Evolutionary conservation across 441 rosid species (phyloP), one percentile per base, ranked within the genome.

Genomic region (Sinapis alba): DNA sequence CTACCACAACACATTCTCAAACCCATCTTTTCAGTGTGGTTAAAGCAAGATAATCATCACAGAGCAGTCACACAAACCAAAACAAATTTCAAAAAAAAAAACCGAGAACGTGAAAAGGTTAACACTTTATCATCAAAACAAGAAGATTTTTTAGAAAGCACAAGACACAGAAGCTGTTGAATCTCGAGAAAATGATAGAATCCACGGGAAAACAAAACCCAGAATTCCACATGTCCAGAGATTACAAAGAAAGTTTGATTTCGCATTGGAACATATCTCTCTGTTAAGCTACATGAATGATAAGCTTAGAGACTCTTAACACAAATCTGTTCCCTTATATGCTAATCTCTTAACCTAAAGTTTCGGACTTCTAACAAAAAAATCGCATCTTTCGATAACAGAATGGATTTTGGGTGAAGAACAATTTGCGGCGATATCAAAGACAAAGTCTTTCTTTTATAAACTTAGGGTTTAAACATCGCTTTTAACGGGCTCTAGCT

Each of bases 171-270:
- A 73, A 70, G 2, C 20, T 76, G 67, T 76, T 5, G 80, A 77
- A 71, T 77, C 76, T 77, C 80, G 76, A 77, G 80, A 77, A 77
- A 71, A 77, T 77, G 76, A 45, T 71, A 77, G 72, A 71, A 77
- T 9, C 62, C 76, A 77, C 21, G 21, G 66, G 60, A 34, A 62
- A 38, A 13, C 1, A 61, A 26, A 2, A 13, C 60, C 38, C 72
- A 66, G 43, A 74, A 65, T 30, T 65, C 68, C 6, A 71, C 76
- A 77, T 71, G 80, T 77, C 80, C 80, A 71, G 80, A 77, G 80
- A 77, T 24, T 47, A 57, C 16, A 71, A 75, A 74, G 45, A 62
- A 71, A 23, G 72, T 8, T 71, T 71, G 76, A 64, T 77, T 58
- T 77, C 7, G 76, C 80, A 77, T 77, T 0, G 43, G 72, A 65